Evolutionary conservation across 805 yeast genomes (phyloP).

Genomic region (Saccharomycopsis vini): DNA sequence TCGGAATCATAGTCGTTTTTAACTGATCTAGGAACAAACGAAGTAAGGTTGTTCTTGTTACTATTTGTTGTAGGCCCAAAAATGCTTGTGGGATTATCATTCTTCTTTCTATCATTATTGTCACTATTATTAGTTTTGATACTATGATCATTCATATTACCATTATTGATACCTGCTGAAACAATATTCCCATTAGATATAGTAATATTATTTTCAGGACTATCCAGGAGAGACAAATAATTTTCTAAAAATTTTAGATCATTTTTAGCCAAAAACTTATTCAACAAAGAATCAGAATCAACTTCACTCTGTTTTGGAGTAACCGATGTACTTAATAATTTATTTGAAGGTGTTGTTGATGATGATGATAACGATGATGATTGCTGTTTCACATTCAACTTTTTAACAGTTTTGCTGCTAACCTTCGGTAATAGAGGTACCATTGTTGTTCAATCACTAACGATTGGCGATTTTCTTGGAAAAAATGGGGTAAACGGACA

Average conservation of each 20-base stretch:
- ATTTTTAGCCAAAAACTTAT: constrained; percentile 17
- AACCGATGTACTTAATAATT: background rate
- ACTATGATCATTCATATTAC: too few species aligned
- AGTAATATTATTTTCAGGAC: background rate
- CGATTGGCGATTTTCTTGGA: too few species aligned
- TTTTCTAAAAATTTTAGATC: constrained; percentile 18
- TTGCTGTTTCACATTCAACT: background rate
- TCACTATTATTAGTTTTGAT: background rate
- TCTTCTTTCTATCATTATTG: background rate
- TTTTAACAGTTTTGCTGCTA: background rate
- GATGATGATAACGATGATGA: background rate
- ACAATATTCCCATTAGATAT: too few species aligned
- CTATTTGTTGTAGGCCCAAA: background rate
- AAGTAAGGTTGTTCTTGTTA: background rate
- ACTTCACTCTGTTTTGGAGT: background rate
- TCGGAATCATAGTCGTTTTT: background rate
- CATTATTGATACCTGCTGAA: too few species aligned
- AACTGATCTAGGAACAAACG: background rate
- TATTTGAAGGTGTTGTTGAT: background rate
- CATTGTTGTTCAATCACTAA: background rate
- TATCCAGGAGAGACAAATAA: constrained; percentile 10
- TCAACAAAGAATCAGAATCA: constrained; percentile 13
- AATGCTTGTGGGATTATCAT: background rate
- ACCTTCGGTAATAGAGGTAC: background rate
- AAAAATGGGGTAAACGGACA: too few species aligned